phyloP scores from a whole-genome alignment of 306 rosid genomes.

The Glycine tomentella region DNA sequence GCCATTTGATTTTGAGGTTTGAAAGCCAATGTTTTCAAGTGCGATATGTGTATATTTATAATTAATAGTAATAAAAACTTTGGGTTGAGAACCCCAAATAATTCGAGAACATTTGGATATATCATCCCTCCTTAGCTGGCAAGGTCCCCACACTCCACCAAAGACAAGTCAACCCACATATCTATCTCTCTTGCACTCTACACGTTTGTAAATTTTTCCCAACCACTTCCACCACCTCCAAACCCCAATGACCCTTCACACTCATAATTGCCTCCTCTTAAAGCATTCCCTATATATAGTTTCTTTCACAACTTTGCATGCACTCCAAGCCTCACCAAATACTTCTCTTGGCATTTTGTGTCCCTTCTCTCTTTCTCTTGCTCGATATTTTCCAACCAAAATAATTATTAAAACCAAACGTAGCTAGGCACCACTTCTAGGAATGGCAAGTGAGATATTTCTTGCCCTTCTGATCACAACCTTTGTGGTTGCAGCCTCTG shows the following conservation, averaged over 20 bases:
- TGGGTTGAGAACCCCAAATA: constrained; percentile 21
- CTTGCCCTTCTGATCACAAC: constrained; percentile 21
- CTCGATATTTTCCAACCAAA: constrained; percentile 21
- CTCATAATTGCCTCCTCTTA: constrained; percentile 38
- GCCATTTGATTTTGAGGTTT: constrained; percentile 36
- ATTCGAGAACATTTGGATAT: constrained; percentile 42
- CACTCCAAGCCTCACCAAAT: constrained; percentile 43
- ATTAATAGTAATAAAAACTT: too few relatives aligned
- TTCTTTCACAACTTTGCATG: constrained; percentile 40
- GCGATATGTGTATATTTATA: too few relatives aligned
- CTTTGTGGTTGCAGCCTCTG: constrained; percentile 33
- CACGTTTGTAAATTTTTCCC: constrained; percentile 46
- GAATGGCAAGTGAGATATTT: constrained; percentile 42
- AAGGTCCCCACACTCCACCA: constrained; percentile 47
- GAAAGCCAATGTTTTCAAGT: background rate
- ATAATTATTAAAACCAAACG: background rate
- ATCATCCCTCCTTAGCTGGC: constrained; percentile 49
- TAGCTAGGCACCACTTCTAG: constrained; percentile 5
- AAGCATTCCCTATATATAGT: constrained; percentile 42
- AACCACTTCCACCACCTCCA: constrained; percentile 56
- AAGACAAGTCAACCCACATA: constrained; percentile 52
- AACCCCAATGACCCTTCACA: constrained; percentile 9
- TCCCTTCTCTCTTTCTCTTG: constrained; percentile 3
- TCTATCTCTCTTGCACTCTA: constrained; percentile 13
- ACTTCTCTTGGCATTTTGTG: background rate